Percentiles rank a stretch among this genome's conserved stretches.
These are phyloP conservation scores for Beauveria caledonica DNA, from an alignment of 2,329 filamentous ascomycete genomes.

Conservation along the genomic window DNA sequence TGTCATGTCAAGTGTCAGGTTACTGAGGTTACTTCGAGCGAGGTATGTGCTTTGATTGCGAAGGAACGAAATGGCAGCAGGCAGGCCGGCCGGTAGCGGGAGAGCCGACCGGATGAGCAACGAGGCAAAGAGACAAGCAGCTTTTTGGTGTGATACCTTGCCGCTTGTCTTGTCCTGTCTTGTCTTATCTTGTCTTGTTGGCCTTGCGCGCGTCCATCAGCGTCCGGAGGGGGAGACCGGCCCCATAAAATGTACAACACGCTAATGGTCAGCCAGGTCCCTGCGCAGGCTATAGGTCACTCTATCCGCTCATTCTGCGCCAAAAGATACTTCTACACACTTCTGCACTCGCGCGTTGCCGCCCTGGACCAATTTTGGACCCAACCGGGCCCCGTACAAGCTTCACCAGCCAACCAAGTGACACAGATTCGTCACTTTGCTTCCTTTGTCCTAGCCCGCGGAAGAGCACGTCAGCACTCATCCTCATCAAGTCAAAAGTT, in stretches of 20 bases:
- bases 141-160: no score
- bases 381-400: neutral
- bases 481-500: neutral
- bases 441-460: neutral
- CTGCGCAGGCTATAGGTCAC: slow-evolving; percentile 8
- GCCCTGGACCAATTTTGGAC: neutral
- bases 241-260: slow-evolving; percentile 12
- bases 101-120: neutral
- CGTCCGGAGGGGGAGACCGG: neutral
- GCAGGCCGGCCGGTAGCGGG: neutral
- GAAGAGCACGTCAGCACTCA: slow-evolving; percentile 9
- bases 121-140: no score
- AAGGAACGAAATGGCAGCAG: no score
- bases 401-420: neutral
- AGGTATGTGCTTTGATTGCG: slow-evolving; percentile 3
- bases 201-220: neutral
- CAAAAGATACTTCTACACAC: slow-evolving; percentile 10
- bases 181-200: neutral
- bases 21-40: neutral
- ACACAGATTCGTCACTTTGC: neutral
- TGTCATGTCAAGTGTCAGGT: neutral
- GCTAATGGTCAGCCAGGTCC: slow-evolving; percentile 10
- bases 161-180: neutral
- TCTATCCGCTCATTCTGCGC: neutral
- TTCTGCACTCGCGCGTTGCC: neutral